These are phyloP conservation scores for Arthrobotrys entomopaga DNA, from an alignment of 2,329 filamentous ascomycete species.

Conservation along the genomic window DNA sequence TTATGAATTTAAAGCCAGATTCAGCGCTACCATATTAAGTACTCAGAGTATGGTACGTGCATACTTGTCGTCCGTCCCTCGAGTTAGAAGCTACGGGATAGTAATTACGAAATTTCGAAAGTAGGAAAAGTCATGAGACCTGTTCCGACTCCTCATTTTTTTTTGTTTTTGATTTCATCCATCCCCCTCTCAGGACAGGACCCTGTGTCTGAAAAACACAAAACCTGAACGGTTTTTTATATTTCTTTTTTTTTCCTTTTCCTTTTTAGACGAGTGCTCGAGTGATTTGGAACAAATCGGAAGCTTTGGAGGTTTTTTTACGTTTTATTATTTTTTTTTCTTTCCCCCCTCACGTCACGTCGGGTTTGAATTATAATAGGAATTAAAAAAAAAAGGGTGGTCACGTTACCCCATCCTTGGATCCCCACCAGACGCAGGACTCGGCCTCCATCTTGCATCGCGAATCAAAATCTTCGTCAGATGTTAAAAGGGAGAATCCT, in stretches of 20 bases:
- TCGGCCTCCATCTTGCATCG: conserved; percentile 43
- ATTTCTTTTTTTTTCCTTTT: conserved; percentile 9
- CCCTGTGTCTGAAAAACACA: neutral
- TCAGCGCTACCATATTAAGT: conserved; percentile 9
- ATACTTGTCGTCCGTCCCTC: too few relatives aligned
- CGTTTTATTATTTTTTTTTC: neutral
- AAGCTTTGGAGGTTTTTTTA: conserved; percentile 26
- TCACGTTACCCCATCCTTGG: conserved; percentile 35
- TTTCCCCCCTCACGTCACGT: neutral
- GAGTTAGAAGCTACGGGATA: too few relatives aligned
- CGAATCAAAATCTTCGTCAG: conserved; percentile 42
- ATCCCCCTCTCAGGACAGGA: neutral
- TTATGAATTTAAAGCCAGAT: conserved; percentile 12
- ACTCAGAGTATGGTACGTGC: too few relatives aligned
- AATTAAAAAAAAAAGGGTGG: conserved; percentile 20
- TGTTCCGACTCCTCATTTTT: conserved; percentile 12
- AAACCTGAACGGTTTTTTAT: neutral
- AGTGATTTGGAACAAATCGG: conserved; percentile 44
- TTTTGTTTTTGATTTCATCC: too few relatives aligned
- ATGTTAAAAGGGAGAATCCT: conserved; percentile 29
- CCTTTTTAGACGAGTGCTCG: neutral
- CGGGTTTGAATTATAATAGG: conserved; percentile 31
- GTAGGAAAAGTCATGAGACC: conserved; percentile 39
- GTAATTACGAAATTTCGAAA: neutral
- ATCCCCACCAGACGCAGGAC: conserved; percentile 34